Evolutionary conservation across 73 alveolate genomes (phyloP).

Genomic region (Paramecium primaurelia): DNA sequence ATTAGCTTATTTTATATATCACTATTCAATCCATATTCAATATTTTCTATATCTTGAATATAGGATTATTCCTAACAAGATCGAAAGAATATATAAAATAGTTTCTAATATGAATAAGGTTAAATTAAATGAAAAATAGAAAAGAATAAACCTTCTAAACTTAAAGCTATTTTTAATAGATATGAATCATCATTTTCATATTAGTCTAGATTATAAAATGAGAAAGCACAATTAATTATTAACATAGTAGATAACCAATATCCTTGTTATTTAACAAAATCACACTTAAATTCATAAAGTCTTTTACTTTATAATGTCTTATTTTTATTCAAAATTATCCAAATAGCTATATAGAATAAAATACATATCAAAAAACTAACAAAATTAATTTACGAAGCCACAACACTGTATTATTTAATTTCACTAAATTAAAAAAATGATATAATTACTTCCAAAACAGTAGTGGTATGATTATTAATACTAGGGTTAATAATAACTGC

Average conservation of each 20-base stretch:
- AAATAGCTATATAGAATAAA: background rate
- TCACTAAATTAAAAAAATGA: background rate
- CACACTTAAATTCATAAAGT: background rate
- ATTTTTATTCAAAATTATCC: background rate
- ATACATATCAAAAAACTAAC: background rate
- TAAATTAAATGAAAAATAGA: background rate
- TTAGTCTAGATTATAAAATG: background rate
- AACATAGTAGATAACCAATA: background rate
- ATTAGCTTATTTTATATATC: background rate
- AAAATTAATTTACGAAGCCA: background rate
- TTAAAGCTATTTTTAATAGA: background rate
- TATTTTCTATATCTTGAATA: background rate
- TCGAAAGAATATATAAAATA: background rate
- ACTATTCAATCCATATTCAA: background rate
- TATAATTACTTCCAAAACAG: background rate
- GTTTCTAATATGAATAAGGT: background rate
- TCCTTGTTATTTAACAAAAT: background rate
- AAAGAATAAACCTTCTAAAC: background rate
- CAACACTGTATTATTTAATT: background rate
- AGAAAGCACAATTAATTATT: background rate
- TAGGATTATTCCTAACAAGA: background rate
- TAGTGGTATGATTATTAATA: background rate
- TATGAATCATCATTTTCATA: background rate
- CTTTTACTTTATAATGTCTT: background rate
- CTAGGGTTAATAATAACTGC: background rate